These are phyloP conservation scores for Candida tibetensis DNA, from an alignment of 805 yeast genomes.

Conservation along the genomic window DNA sequence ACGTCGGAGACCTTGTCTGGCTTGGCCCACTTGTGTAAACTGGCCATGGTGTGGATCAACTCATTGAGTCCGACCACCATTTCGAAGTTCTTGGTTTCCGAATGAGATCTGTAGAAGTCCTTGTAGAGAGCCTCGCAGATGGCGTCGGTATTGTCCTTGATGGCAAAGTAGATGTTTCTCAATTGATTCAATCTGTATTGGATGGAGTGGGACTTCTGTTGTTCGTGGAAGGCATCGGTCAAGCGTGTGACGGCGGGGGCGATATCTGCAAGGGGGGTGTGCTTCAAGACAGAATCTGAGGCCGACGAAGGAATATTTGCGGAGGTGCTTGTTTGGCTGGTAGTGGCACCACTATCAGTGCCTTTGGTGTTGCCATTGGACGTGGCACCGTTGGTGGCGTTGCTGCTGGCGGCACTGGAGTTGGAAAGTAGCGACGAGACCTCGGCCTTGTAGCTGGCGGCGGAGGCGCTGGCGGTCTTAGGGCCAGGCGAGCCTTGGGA, in stretches of 20 bases:
- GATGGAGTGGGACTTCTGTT: conserved; percentile 49
- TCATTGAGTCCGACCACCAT: conserved; percentile 50
- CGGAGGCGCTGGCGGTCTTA: background rate
- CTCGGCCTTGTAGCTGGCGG: background rate
- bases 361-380: background rate
- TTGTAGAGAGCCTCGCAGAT: conserved; percentile 55
- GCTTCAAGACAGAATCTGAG: conserved; percentile 20
- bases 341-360: too few relatives aligned
- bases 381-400: too few relatives aligned
- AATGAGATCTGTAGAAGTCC: conserved; percentile 66
- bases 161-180: conserved; percentile 60
- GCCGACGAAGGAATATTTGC: conserved; percentile 3
- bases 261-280: conserved; percentile 50
- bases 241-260: conserved; percentile 44
- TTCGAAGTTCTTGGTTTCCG: conserved; percentile 66
- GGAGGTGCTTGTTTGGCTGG: too few relatives aligned
- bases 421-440: too few relatives aligned
- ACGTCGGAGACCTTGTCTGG: conserved; percentile 42
- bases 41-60: conserved; percentile 54
- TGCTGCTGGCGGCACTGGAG: too few relatives aligned
- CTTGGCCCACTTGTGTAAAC: conserved; percentile 59
- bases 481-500: too few relatives aligned
- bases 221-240: conserved; percentile 38
- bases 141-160: conserved; percentile 55
- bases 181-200: conserved; percentile 60